Evolutionary conservation across 768 basidiomycete species (phyloP), one percentile per base, ranked within the genome.

Genomic region (Daedaleopsis sinensis): DNA sequence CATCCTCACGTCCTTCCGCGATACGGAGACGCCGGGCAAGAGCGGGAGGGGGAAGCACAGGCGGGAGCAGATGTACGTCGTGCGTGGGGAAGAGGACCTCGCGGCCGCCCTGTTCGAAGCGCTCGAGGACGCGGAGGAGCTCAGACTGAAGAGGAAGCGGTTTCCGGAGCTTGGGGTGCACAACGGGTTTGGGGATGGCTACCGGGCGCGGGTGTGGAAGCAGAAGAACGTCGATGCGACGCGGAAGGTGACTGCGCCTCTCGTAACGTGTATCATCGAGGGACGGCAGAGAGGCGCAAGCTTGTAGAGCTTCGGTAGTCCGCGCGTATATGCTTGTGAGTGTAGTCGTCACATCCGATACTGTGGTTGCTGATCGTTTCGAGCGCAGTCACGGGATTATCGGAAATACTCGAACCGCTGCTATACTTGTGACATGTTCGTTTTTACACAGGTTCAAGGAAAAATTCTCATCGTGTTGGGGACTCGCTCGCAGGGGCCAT

Each of bases 1-100:
- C 1, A 82, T 96, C 37, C 80, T 98, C 46, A 96, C 94, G 6
- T 83, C 86, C 0, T 96, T 85, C 78, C 78, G 76, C 19, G 77
- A 76, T 48, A 70, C 71, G 35, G 76, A 76, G 62, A 79, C 78
- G 59, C 67, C 69, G 58, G 77, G 78, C 36, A 78, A 77, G 61
- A 80, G 78, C 61, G 76, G 74, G 52, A 78, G 78, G 43, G 79
- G 80, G 44, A 90, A 91, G 66, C 82, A 86, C 58, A 81, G 79
- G 62, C 77, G 93, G 47, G 88, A 93, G 76, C 76, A 86, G 74
- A 73, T 88, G 57, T 85, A 90, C 82, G 75, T 92, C 38, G 77
- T 91, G 3, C 78, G 84, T 6, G 74, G 77, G 19, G 79, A 71
- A 12, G 72, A 63, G 46, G 67, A 62, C 9, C 73, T 91, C 8